phyloP scores from a whole-genome alignment of 1,139 yeast species.

The Kurtzmaniella natalensis region DNA sequence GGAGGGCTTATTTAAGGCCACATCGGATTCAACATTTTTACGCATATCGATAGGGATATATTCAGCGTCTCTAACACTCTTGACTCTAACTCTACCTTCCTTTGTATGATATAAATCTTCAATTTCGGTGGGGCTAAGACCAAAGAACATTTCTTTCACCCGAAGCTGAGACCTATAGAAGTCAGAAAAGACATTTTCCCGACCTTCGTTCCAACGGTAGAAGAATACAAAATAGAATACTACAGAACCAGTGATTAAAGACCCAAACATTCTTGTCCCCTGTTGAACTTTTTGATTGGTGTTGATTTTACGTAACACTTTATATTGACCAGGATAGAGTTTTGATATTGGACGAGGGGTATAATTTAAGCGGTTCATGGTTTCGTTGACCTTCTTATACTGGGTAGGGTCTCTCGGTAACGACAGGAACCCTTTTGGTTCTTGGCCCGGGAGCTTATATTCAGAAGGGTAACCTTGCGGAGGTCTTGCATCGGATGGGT shows the following conservation, averaged over 20 bases:
- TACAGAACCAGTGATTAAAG: constrained; percentile 41
- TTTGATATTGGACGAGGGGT: constrained; percentile 77
- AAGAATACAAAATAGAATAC: constrained; percentile 62
- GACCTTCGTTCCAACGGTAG: constrained; percentile 82
- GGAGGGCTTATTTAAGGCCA: constrained; percentile 65
- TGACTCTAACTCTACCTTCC: constrained; percentile 30
- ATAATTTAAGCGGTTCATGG: constrained; percentile 68
- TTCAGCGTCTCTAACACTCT: constrained; percentile 40
- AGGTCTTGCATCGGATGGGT: constrained; percentile 71
- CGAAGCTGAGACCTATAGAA: constrained; percentile 60
- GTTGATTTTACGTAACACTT: constrained; percentile 60
- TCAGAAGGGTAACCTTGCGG: constrained; percentile 86
- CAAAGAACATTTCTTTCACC: constrained; percentile 48
- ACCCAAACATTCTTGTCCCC: constrained; percentile 52
- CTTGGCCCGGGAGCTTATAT: constrained; percentile 52
- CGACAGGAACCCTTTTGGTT: constrained; percentile 54
- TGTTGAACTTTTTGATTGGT: constrained; percentile 51
- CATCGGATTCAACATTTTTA: constrained; percentile 39
- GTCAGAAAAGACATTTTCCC: constrained; percentile 68
- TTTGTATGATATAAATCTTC: constrained; percentile 55
- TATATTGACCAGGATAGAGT: constrained; percentile 74
- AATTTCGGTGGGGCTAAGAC: constrained; percentile 55
- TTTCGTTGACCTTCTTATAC: constrained; percentile 64
- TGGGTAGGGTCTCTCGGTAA: constrained; percentile 67
- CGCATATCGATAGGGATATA: constrained; percentile 37